Evolutionary conservation across 345 rosid genomes (phyloP), one percentile per base, ranked within the genome.

Genomic region (Eucalyptus melliodora): DNA sequence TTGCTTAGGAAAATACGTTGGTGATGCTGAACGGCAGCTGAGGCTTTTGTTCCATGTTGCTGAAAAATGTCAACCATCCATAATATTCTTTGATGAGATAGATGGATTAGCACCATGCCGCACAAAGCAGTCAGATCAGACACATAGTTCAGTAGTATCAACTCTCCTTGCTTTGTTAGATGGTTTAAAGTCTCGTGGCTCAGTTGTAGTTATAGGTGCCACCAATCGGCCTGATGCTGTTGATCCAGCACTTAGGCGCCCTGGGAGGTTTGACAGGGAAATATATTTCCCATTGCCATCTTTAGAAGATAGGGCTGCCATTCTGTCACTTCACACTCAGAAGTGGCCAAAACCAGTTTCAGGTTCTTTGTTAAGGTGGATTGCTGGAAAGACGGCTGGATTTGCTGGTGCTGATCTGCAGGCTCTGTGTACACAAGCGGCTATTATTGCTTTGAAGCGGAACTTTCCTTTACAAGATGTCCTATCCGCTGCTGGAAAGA

Each of bases 401-500:
- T 98, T 96, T 96, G 99, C 98, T 91, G 99, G 99, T 93, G 98
- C 99, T 59, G 99, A 98, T 96, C 92, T 98, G 91, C 98, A 98
- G 95, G 97, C 98, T 88, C 99, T 98, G 88, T 98, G 99, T 91
- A 96, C 99, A 56, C 99, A 96, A 90, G 98, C 98, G 81, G 98
- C 96, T 90, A 94, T 96, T 90, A 92, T 95, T 93, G 97, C 98
- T 85, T 91, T 98, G 93, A 98, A 97, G 93, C 96, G 97, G 92
- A 97, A 95, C 92, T 98, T 98, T 91, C 98, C 99, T 89, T 94
- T 98, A 94, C 99, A 95, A 51, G 95, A 95, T 90, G 91, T 94
- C 89, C 87, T 98, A 92, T 94, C 97, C 23, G 95, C 96, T 89
- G 98, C 98, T 87, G 95, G 93, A 90, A 89, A 91, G 93, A 93